Percentiles rank a stretch among this genome's conserved stretches.
Evolutionary conservation across 1,139 yeast genomes (phyloP).

Genomic region (Kodamaea ohmeri): DNA sequence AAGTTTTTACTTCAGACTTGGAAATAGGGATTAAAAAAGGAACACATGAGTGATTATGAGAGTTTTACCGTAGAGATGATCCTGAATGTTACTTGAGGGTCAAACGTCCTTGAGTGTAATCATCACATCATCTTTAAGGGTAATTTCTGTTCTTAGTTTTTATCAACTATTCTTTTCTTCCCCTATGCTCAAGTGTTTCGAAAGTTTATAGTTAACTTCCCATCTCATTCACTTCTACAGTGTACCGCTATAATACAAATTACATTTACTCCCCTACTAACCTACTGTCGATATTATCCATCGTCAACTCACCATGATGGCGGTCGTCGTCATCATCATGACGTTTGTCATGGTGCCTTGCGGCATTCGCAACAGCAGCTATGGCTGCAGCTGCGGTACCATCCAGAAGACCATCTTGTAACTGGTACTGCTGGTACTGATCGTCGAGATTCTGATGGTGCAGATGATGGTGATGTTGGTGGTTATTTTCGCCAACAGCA

Average conservation of each 20-base stretch:
- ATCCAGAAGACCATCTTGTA: slow-evolving; percentile 21
- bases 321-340: slow-evolving; percentile 16
- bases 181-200: too few species aligned
- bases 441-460: slow-evolving; percentile 34
- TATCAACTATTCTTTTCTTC: too few species aligned
- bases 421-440: slow-evolving; percentile 16
- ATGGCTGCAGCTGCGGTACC: slow-evolving; percentile 30
- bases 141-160: too few species aligned
- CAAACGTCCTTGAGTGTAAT: too few species aligned
- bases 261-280: slow-evolving; percentile 41
- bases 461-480: slow-evolving; percentile 31
- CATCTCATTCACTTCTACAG: too few species aligned
- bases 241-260: not conserved
- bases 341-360: slow-evolving; percentile 21
- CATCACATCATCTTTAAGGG: too few species aligned
- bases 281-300: slow-evolving; percentile 49
- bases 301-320: slow-evolving; percentile 34
- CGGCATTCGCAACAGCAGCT: slow-evolving; percentile 43
- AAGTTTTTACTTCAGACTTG: too few species aligned
- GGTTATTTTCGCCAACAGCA: slow-evolving; percentile 10
- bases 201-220: too few species aligned
- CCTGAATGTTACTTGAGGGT: too few species aligned
- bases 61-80: too few species aligned
- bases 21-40: too few species aligned
- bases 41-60: too few species aligned